These are phyloP conservation scores for Luffa acutangula DNA, from an alignment of 306 rosid species.

Conservation along the genomic window DNA sequence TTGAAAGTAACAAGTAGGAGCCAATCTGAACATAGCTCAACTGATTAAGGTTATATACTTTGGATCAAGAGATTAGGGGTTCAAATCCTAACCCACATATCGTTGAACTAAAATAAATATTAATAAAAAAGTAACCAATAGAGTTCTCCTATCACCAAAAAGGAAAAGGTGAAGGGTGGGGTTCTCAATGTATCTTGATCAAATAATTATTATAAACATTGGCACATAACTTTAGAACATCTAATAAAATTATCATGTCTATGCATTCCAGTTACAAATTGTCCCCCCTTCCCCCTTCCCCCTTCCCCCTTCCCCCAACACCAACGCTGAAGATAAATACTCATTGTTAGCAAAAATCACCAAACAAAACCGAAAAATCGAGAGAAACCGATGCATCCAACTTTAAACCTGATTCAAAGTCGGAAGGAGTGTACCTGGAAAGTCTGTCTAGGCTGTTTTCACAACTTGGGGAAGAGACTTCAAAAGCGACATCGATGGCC, in stretches of 20 bases:
- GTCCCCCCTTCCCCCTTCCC: not conserved
- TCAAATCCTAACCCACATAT: no score
- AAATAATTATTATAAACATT: not conserved
- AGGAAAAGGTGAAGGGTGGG: not conserved
- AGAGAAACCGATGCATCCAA: not conserved
- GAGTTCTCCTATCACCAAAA: not conserved
- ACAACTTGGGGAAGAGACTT: slow-evolving; percentile 61
- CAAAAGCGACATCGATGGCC: slow-evolving; percentile 56
- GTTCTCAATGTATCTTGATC: not conserved
- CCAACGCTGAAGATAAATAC: not conserved
- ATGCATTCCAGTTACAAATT: not conserved
- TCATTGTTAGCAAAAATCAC: not conserved
- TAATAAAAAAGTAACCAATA: no score
- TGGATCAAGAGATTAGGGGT: no score
- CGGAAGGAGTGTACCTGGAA: not conserved
- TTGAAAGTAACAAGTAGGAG: no score
- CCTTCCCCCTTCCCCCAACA: not conserved
- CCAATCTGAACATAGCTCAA: no score
- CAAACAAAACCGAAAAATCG: not conserved
- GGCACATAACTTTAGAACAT: not conserved
- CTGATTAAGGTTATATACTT: no score
- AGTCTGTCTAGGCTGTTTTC: slow-evolving; percentile 20
- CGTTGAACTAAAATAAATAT: no score
- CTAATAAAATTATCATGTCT: not conserved
- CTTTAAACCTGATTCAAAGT: not conserved